Evolutionary conservation across 2,329 filamentous ascomycete species (phyloP).

Genomic region (Colletotrichum orbiculare): DNA sequence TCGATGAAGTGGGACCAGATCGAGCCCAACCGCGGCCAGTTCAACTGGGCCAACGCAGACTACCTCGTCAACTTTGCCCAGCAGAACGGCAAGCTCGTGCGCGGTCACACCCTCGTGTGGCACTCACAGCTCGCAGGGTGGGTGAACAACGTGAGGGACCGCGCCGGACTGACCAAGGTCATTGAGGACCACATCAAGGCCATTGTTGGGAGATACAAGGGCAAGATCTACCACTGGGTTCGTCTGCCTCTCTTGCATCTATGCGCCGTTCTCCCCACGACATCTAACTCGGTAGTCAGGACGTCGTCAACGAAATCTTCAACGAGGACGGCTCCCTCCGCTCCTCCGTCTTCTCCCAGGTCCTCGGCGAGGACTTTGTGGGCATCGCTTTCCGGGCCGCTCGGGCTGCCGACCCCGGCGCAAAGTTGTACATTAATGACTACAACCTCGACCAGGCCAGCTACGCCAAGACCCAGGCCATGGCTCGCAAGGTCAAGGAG

Average conservation of each 20-base stretch:
- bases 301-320: conserved; percentile 75
- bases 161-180: conserved; percentile 61
- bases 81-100: conserved; percentile 66
- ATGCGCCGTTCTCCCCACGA: not conserved
- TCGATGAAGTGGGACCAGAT: conserved; percentile 76
- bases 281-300: conserved; percentile 43
- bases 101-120: conserved; percentile 76
- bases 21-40: conserved; percentile 59
- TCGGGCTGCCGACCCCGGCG: conserved; percentile 71
- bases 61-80: conserved; percentile 68
- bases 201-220: conserved; percentile 69
- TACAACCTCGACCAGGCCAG: conserved; percentile 72
- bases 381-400: conserved; percentile 77
- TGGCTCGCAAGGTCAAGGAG: conserved; percentile 69
- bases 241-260: not conserved
- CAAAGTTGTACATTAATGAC: conserved; percentile 82
- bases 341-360: conserved; percentile 71
- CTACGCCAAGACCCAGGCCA: conserved; percentile 67
- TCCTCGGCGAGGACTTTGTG: conserved; percentile 78
- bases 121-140: conserved; percentile 69
- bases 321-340: conserved; percentile 70
- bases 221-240: conserved; percentile 69
- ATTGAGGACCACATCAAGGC: conserved; percentile 70
- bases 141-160: conserved; percentile 67
- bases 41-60: conserved; percentile 68